Base-by-base conservation (phyloP, 176 grass and related monocot genomes). In the Rhipidocladum racemiflorum region DNA sequence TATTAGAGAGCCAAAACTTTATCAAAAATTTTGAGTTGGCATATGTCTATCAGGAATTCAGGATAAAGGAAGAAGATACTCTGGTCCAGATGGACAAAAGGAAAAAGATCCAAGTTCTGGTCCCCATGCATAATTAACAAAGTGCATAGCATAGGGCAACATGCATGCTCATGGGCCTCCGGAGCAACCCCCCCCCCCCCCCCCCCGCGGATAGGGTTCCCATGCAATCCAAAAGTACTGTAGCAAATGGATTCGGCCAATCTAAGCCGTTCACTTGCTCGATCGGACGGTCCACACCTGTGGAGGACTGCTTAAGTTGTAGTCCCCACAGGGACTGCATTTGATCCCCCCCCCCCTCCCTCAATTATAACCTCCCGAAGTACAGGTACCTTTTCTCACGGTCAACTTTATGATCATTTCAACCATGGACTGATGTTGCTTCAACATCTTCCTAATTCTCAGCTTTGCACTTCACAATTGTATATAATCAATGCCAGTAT, bases 361-460 rank as follows among this genome's bases (percentile, higher is more conserved):
- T 38, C 83, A 89, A 81, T 89, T 57, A 82, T 89, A 77, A 54
- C 62, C 12, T 62, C 5, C 2, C 20, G 20, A 85, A 89, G 53
- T 25, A 63, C 70, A 76, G 27, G 28, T 65, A 89, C 71, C 55
- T 85, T 81, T 81, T 61, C 30, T 30, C 65, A 77, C 11, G 36
- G 68, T 86, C 55, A 77, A 81, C 77, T 85, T 85, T 77, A 75
- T 65, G 77, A 25, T 59, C 7, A 64, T 81, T 85, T 81, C 36
- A 77, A 77, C 56, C 68, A 61, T 81, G 44, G 9, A 29, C 70
- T 81, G 51, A 71, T 69, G 71, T 21, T 38, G 65, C 7, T 54
- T 81, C 25, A 70, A 53, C 43, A 51, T 85, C 25, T 49, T 29
- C 61, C 55, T 55, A 54, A 17, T 85, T 64, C 25, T 63, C 4